Evolutionary conservation across 225 moss, liverwort and hornwort species (phyloP).

Genomic region (Bryum argenteum): DNA sequence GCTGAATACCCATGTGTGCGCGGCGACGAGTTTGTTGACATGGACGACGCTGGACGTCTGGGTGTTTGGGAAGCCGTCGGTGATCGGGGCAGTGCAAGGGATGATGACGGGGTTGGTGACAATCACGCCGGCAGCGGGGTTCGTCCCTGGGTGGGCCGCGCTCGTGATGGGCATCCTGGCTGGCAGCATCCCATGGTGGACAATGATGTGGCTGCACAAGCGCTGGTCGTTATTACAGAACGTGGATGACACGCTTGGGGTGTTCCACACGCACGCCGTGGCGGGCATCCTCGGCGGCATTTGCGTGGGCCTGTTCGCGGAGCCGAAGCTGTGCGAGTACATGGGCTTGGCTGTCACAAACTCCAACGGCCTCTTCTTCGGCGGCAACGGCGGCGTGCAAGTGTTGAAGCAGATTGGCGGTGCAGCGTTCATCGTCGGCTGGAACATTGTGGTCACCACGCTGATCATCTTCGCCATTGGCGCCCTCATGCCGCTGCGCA

Average conservation of each 20-base stretch:
- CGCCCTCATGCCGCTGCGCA: slow-evolving; percentile 44
- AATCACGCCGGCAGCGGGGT: slow-evolving; percentile 51
- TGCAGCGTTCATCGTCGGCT: slow-evolving; percentile 41
- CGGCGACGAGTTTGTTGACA: slow-evolving; percentile 44
- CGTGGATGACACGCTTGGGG: slow-evolving; percentile 58
- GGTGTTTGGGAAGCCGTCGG: slow-evolving; percentile 54
- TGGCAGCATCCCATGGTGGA: slow-evolving; percentile 52
- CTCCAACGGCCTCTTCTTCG: slow-evolving; percentile 44
- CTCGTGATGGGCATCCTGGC: slow-evolving; percentile 49
- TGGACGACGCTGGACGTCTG: slow-evolving; percentile 52
- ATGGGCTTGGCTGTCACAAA: slow-evolving; percentile 42
- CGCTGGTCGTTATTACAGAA: slow-evolving; percentile 50
- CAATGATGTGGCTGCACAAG: slow-evolving; percentile 62
- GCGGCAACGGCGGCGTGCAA: slow-evolving; percentile 46
- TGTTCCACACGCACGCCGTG: slow-evolving; percentile 59
- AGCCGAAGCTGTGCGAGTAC: slow-evolving; percentile 45
- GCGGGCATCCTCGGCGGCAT: slow-evolving; percentile 43
- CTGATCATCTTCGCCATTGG: slow-evolving; percentile 48
- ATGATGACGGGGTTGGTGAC: slow-evolving; percentile 56
- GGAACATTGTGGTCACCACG: slow-evolving; percentile 51
- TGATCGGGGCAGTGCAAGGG: slow-evolving; percentile 56
- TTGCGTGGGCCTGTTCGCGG: slow-evolving; percentile 48
- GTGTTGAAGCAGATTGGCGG: slow-evolving; percentile 47
- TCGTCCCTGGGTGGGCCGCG: slow-evolving; percentile 55
- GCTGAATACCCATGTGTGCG: slow-evolving; percentile 52